Base-by-base conservation (phyloP, 1,284 basidiomycete species). In the Pulveroboletus sp. region DNA sequence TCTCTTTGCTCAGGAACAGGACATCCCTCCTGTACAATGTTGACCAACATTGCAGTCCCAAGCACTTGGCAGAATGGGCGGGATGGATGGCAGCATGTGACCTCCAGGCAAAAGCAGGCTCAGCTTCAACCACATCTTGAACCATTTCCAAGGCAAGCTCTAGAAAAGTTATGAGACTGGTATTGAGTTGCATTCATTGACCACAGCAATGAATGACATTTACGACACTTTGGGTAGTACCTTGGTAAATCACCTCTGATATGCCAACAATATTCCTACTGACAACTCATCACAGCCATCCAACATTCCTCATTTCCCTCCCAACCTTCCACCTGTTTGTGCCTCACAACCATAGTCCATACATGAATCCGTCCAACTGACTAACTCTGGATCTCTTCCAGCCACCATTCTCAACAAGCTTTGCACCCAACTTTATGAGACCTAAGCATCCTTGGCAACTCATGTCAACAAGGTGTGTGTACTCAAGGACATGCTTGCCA, bases 141-240 rank as follows among this genome's bases (percentile, higher is more conserved):
- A 78, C 62, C 82, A 88, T 43, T 74, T 91, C 4, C 89, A 98
- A 75, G 88, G 86, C 62, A 96, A 98, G 71, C 83, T 99, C 35
- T 89, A 92, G 74, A 96, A 96, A 76, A 96, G 93, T 69, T 86
- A 94, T 20, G 95, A 98, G 69, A 96, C 94, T 0, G 92, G 93
- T n/a, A 81, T 86, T 2, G 96, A 99, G 70, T 79, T 99, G 6
- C 86, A 88, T 64, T 83, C 83, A 0, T 77, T 99, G 39, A 89
- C 85, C 22, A 82, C 82, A n/a, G 82, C 91, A 2, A 94, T 99
- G 83, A 86, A 80, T 45, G 94, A 98, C 36, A 94, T 98, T 45
- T 91, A 95, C 60, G 94, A 97, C 65, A 95, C 93, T 0, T 79
- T 99, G 4, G 91, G 92, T 33, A 96, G 96, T 6, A 83, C 86